These are phyloP conservation scores for Niveomyces coronatus DNA, from an alignment of 2,329 filamentous ascomycete genomes.

Conservation along the genomic window DNA sequence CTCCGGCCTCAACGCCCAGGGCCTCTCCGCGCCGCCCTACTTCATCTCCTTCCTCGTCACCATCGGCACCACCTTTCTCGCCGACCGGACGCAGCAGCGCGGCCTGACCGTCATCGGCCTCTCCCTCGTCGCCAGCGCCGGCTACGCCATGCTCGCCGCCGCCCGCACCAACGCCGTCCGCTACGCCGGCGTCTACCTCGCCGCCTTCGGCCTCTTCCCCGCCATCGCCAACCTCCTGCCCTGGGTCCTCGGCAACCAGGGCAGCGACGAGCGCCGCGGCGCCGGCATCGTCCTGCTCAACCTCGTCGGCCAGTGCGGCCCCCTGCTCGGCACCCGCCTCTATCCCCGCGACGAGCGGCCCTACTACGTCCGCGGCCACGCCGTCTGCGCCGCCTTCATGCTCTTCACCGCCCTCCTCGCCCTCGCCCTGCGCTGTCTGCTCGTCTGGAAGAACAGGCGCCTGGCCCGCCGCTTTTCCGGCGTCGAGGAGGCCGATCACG, in stretches of 20 bases:
- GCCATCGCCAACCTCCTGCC: conserved; percentile 14
- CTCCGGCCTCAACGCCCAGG: conserved; percentile 27
- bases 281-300: conserved; percentile 68
- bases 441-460: conserved; percentile 14
- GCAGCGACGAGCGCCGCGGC: conserved; percentile 53
- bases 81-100: conserved; percentile 25
- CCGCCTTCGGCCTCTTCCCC: conserved; percentile 23
- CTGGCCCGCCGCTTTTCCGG: conserved; percentile 8
- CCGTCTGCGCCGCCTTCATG: conserved; percentile 15
- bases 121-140: conserved; percentile 15
- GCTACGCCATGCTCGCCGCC: conserved; percentile 16
- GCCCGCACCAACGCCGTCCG: conserved; percentile 17
- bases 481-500: conserved; percentile 4
- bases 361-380: conserved; percentile 32
- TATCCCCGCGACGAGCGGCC: conserved; percentile 46
- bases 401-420: conserved; percentile 13
- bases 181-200: conserved; percentile 28
- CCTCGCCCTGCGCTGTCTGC: conserved; percentile 7
- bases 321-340: conserved; percentile 49
- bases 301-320: conserved; percentile 64
- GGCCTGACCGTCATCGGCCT: conserved; percentile 22
- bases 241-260: conserved; percentile 49
- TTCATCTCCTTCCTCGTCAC: conserved; percentile 27
- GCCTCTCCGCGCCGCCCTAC: conserved; percentile 30
- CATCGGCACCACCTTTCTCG: conserved; percentile 20